A percentile compares a stretch with the other conserved stretches of the same genome.
These are phyloP conservation scores for Thelonectria discophora DNA, from an alignment of 2,329 filamentous ascomycete species.

Conservation along the genomic window DNA sequence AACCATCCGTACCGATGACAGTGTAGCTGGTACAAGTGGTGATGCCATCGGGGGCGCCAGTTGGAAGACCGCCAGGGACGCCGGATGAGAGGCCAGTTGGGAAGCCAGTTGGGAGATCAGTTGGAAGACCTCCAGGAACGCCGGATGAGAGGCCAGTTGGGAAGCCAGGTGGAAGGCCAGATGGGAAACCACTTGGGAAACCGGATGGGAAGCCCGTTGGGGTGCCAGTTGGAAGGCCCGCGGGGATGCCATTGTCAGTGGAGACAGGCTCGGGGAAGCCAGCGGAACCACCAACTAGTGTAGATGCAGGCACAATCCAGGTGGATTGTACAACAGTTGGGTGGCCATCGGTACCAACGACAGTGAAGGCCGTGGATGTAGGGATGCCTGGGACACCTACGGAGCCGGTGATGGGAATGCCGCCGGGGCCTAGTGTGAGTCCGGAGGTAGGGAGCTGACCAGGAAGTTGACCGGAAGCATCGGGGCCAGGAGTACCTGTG, in stretches of 20 bases:
- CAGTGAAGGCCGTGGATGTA: slow-evolving; percentile 43
- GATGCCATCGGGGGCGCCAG: slow-evolving; percentile 14
- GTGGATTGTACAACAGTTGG: slow-evolving; percentile 44
- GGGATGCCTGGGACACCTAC: slow-evolving; percentile 30
- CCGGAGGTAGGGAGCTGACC: slow-evolving; percentile 18
- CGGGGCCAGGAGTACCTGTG: slow-evolving; percentile 22
- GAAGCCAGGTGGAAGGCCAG: slow-evolving; percentile 9
- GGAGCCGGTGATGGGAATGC: slow-evolving; percentile 29
- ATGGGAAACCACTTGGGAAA: slow-evolving; percentile 16
- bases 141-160: slow-evolving; percentile 16
- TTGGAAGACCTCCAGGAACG: background rate
- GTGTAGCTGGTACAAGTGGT: slow-evolving; percentile 45
- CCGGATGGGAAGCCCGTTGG: slow-evolving; percentile 17
- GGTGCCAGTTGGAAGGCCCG: slow-evolving; percentile 15
- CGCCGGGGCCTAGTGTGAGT: slow-evolving; percentile 26
- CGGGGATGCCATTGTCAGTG: slow-evolving; percentile 16
- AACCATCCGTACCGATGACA: slow-evolving; percentile 37
- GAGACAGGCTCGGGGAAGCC: slow-evolving; percentile 15
- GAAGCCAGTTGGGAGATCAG: slow-evolving; percentile 4
- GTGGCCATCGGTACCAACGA: slow-evolving; percentile 41
- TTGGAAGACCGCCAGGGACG: slow-evolving; percentile 17
- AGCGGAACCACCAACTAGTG: slow-evolving; percentile 13
- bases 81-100: background rate
- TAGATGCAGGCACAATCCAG: slow-evolving; percentile 29
- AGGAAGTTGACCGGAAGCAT: slow-evolving; percentile 22